Percentiles rank a stretch among this genome's conserved stretches.
Conservation (phyloP, 306 rosid genomes). For the Trifolium subterraneum region DNA sequence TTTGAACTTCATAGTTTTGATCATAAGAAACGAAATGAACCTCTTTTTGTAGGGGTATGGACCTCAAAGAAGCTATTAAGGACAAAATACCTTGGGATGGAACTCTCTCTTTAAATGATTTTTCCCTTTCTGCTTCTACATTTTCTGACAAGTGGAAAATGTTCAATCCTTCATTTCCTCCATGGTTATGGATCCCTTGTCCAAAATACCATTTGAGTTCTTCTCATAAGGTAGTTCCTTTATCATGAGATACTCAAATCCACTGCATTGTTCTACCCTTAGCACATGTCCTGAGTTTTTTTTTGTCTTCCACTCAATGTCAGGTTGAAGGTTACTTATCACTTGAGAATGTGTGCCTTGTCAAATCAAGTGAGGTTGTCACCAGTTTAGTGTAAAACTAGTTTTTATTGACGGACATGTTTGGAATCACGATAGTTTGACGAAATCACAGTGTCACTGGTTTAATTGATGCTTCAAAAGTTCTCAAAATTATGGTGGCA, state of each 20-base stretch:
- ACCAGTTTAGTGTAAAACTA: constrained; percentile 23
- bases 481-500: neutral
- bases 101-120: constrained; percentile 59
- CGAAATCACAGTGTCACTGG: neutral
- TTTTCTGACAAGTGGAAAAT: constrained; percentile 67
- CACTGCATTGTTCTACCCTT: constrained; percentile 8
- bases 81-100: constrained; percentile 64
- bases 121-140: constrained; percentile 57
- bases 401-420: neutral
- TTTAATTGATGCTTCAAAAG: neutral
- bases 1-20: neutral
- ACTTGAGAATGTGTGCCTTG: constrained; percentile 59
- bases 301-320: neutral
- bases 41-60: constrained; percentile 45
- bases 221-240: constrained; percentile 46
- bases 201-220: constrained; percentile 46
- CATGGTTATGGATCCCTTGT: constrained; percentile 72
- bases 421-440: neutral
- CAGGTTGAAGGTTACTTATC: constrained; percentile 74
- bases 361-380: constrained; percentile 49
- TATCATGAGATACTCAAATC: constrained; percentile 8
- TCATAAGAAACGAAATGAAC: constrained; percentile 1
- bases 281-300: constrained; percentile 17
- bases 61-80: constrained; percentile 24
- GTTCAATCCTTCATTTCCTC: constrained; percentile 55